Evolutionary conservation across 1,284 basidiomycete genomes (phyloP).

Genomic region (Trichosporon sp.): DNA sequence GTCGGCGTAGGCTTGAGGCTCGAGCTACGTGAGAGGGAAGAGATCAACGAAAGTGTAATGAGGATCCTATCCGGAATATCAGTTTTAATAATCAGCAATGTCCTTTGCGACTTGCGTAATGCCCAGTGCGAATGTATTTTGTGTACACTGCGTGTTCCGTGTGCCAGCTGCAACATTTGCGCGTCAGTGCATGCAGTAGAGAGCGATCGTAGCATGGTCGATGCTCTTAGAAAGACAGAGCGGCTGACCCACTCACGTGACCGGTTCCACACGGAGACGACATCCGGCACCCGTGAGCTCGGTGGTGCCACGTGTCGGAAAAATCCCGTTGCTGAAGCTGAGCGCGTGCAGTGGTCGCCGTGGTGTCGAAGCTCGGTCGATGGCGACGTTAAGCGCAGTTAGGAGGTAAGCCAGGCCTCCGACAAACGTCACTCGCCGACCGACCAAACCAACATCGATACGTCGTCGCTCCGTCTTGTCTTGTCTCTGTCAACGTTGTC

Average conservation of each 20-base stretch:
- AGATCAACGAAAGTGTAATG: not conserved
- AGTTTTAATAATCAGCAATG: not conserved
- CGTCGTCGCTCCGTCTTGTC: not conserved
- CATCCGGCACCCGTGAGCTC: not conserved
- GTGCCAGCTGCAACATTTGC: too few species aligned
- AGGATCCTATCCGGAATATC: not conserved
- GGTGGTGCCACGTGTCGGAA: not conserved
- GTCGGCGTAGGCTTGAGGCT: not conserved
- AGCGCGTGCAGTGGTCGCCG: not conserved
- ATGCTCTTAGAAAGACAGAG: too few species aligned
- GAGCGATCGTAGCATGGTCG: too few species aligned
- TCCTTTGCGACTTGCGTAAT: not conserved
- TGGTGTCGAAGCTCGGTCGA: not conserved
- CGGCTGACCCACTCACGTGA: not conserved
- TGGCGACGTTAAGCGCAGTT: not conserved
- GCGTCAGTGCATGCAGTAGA: too few species aligned
- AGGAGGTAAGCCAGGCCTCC: too few species aligned
- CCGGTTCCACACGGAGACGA: not conserved
- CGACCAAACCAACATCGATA: not conserved
- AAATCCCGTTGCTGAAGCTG: not conserved
- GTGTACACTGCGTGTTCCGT: not conserved
- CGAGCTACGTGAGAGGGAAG: too few species aligned
- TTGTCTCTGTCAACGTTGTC: not conserved
- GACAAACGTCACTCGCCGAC: not conserved
- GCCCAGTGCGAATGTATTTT: conserved; percentile 1